Evolutionary conservation across 2,329 filamentous ascomycete species (phyloP).

Genomic region (Eutypella sp.): DNA sequence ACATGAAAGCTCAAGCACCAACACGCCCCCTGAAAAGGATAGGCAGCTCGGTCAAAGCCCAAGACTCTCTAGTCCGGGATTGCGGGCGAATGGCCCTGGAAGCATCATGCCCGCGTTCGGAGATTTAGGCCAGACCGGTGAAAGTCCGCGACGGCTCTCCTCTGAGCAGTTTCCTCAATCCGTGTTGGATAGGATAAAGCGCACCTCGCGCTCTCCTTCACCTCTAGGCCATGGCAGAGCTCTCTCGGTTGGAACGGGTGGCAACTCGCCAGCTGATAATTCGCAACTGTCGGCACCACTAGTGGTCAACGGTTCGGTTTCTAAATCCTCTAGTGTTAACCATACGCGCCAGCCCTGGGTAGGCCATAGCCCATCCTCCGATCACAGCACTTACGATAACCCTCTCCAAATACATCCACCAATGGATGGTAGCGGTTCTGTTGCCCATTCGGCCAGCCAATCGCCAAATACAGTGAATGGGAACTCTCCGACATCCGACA

Average conservation of each 20-base stretch:
- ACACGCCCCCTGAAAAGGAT: constrained; percentile 46
- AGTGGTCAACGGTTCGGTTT: constrained; percentile 38
- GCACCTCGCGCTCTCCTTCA: constrained; percentile 52
- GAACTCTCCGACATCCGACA: constrained; percentile 29
- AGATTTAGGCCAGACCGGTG: constrained; percentile 41
- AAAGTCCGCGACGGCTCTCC: constrained; percentile 42
- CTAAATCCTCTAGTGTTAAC: constrained; percentile 22
- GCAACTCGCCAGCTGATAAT: constrained; percentile 30
- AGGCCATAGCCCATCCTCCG: constrained; percentile 21
- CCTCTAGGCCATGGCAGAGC: constrained; percentile 47
- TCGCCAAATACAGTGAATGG: constrained; percentile 16
- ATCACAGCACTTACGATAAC: constrained; percentile 31
- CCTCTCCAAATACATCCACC: constrained; percentile 33
- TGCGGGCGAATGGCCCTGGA: constrained; percentile 21
- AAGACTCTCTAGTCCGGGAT: constrained; percentile 20
- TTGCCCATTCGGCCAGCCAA: constrained; percentile 12
- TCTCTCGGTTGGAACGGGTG: constrained; percentile 35
- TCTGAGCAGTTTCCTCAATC: constrained; percentile 51
- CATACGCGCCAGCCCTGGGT: constrained; percentile 23
- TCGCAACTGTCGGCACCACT: constrained; percentile 21
- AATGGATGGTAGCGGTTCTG: constrained; percentile 17
- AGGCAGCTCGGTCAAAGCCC: constrained; percentile 36
- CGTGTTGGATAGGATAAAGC: constrained; percentile 49
- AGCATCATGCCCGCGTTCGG: constrained; percentile 42
- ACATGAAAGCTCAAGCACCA: constrained; percentile 35